Base-by-base conservation (phyloP, 1,284 basidiomycete species). In the Bondarzewia mesenterica region DNA sequence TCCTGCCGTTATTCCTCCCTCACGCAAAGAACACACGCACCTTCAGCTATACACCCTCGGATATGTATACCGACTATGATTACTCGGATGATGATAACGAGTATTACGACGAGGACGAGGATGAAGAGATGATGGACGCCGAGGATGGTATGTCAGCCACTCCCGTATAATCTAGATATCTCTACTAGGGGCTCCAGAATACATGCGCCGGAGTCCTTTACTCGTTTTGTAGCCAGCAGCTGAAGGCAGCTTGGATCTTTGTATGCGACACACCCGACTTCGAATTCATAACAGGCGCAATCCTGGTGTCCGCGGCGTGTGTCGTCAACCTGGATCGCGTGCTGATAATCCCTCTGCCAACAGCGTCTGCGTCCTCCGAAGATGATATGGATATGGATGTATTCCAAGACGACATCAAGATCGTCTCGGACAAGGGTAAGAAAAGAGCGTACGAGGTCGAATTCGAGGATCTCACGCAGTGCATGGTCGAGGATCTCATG, bases 361-460 rank as follows among this genome's bases (percentile, higher is more conserved):
- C 38, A 74, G 74, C 58, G 36, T 73, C 72, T 39, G 71, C 70
- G 22, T 71, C 73, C 18, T 73, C 73, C 5, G 76, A 76, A 29
- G 78, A 79, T 42, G 85, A 84, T 38, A 77, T 82, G 64, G 80
- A 82, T 50, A 74, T 83, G 68, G 82, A 85, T 55, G 66, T 68
- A 37, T 75, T 73, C 53, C 72, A 70, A 16, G 78, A 79, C 44
- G 83, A 84, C 60, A 82, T 82, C 62, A 79, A 72, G 52, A 67
- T 82, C 42, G 59, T 65, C 16, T 12, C 41, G 0, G 62, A 69
- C 5, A 81, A 80, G 61, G 71, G 69, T 52, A 82, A 80, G 56
- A 73, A 69, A 50, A 86, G 87, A 66, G 67, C 82, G 2, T 87
- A 88, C 56, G 81, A 91, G 57, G 80, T 94, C 50, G 85, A 93